Base-by-base conservation (phyloP, 352 stramenopile genomes). In the Phytophthora fragariaefolia region DNA sequence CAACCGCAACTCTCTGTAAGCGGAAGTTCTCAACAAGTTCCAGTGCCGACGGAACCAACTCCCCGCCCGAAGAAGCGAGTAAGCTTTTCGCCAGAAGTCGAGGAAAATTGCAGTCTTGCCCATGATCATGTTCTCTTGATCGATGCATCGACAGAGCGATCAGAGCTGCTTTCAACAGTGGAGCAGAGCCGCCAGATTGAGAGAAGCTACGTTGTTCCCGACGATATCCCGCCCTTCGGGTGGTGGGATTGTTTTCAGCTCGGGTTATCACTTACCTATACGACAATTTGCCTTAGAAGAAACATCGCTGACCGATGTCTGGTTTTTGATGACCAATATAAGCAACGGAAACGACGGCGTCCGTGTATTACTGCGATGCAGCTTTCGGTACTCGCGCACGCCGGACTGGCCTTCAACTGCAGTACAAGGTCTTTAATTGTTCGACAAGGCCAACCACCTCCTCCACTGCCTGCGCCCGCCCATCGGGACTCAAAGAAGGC, bases 181-280 rank as follows among this genome's bases (percentile, higher is more conserved):
- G 52, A 76, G n/a, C 66, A 85, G 32, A 71, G 59, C 7, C 71
- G 77, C 0, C 71, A 89, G 30, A 18, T 71, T 7, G 83, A 92
- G 47, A 85, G 84, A 56, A 80, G 65, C 28, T 80, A 87, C 36
- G 43, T 54, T 0, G 26, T 70, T 6, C 76, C 80, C 0, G 52
- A 63, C 12, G 83, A 92, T 36, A 73, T 84, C 1, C 71, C 73
- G 1, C 36, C 71, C 24, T 79, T 90, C 42, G 81, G 81, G 0
- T 90, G 69, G 77, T 65, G 51, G 47, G 59, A 89, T 54, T 79
- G 70, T 38, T 81, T 80, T 49, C 73, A 85, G 46, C 72, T 92
- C 26, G 83, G 83, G 3, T 6, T 74, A 0, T 61, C n/a, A 6
- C 58, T 92, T n/a, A 59, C 79, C 1, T 89, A 88, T 46, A 77